Conservation (phyloP, 2,329 filamentous ascomycete species). For the Claviceps quebecensis region DNA sequence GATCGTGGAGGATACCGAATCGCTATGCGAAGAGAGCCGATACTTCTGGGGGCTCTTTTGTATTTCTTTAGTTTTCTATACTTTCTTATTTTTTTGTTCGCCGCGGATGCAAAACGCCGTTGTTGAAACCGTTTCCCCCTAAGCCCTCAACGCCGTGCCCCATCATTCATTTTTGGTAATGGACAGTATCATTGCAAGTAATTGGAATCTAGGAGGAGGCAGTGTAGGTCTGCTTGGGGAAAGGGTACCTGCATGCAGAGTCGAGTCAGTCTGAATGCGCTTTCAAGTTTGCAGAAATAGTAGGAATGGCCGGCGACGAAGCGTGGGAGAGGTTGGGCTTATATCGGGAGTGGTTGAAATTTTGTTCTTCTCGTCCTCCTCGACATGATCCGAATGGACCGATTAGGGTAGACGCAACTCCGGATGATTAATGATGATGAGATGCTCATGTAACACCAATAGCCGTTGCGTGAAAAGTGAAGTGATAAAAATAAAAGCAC, state of each 20-base stretch:
- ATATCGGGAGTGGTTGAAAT: not conserved
- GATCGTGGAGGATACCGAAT: conserved; percentile 30
- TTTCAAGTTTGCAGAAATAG: conserved; percentile 1
- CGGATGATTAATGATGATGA: not conserved
- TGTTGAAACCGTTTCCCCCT: conserved; percentile 39
- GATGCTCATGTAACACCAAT: not conserved
- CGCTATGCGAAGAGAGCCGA: conserved; percentile 20
- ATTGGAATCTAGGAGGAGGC: conserved; percentile 24
- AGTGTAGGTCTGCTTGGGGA: conserved; percentile 66
- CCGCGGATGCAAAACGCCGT: conserved; percentile 29
- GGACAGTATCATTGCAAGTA: conserved; percentile 6
- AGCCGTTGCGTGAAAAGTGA: conserved; percentile 1
- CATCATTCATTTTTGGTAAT: conserved; percentile 12
- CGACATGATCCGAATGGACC: not conserved
- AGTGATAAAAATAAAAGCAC: not conserved
- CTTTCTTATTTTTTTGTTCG: conserved; percentile 6
- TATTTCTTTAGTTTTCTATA: not conserved
- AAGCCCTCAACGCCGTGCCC: conserved; percentile 27
- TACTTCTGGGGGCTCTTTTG: conserved; percentile 10
- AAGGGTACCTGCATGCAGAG: conserved; percentile 48
- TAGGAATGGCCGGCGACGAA: not conserved
- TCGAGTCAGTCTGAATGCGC: conserved; percentile 3
- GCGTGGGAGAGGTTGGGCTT: not conserved
- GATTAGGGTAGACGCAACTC: not conserved
- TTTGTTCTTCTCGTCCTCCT: not conserved